Percentiles rank a stretch among this genome's conserved stretches.
Evolutionary conservation across 306 rosid species (phyloP).

Genomic region (Glycyrrhiza uralensis): DNA sequence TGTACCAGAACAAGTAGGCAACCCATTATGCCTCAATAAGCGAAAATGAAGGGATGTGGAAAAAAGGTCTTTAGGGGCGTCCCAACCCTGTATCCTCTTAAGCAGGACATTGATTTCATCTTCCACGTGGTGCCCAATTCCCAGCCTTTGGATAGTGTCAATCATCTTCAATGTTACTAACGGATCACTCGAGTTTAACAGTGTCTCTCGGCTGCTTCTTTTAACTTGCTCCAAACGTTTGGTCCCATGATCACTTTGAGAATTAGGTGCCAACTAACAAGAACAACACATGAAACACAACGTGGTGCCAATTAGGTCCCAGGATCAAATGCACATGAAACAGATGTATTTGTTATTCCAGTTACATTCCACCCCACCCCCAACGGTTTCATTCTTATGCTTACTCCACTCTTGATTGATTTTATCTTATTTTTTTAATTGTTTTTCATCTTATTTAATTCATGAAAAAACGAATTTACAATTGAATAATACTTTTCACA

Average conservation of each 20-base stretch:
- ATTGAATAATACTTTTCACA: no score
- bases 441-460: no score
- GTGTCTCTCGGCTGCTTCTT: not conserved
- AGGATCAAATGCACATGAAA: no score
- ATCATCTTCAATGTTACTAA: slow-evolving; percentile 24
- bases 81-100: not conserved
- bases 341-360: no score
- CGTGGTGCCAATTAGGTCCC: no score
- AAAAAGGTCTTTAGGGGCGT: slow-evolving; percentile 22
- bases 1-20: slow-evolving; percentile 25
- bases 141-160: slow-evolving; percentile 37
- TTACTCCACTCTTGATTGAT: no score
- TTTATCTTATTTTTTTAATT: no score
- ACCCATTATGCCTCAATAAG: slow-evolving; percentile 27
- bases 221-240: slow-evolving; percentile 5
- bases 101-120: slow-evolving; percentile 21
- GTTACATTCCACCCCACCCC: no score
- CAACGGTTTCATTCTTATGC: no score
- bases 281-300: not conserved
- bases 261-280: not conserved
- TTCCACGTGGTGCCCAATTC: slow-evolving; percentile 34
- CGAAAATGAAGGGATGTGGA: slow-evolving; percentile 42
- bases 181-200: slow-evolving; percentile 17
- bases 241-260: not conserved
- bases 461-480: no score